Evolutionary conservation across 768 basidiomycete species (phyloP).

Genomic region (Serendipita vermifera): DNA sequence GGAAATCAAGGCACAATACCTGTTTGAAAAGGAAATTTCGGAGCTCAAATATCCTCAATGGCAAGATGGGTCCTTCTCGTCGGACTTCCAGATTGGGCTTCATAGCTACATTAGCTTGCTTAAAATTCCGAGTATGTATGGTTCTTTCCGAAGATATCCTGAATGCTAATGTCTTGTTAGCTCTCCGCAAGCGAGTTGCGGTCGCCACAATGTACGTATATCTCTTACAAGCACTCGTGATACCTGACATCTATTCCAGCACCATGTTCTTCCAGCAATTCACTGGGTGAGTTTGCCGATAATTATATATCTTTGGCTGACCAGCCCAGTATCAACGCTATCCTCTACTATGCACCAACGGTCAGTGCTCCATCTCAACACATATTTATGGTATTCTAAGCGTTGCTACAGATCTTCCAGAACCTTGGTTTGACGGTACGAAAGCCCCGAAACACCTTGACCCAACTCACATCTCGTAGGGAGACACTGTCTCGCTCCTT

Average conservation of each 20-base stretch:
- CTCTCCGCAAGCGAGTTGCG: conserved; percentile 47
- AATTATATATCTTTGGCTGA: conserved; percentile 12
- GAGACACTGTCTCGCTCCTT: conserved; percentile 44
- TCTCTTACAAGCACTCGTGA: not conserved
- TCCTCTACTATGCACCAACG: conserved; percentile 60
- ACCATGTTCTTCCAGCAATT: conserved; percentile 77
- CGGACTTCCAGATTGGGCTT: conserved; percentile 49
- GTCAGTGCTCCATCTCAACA: not conserved
- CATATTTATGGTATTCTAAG: not conserved
- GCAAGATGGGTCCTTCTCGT: conserved; percentile 46
- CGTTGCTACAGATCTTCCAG: conserved; percentile 38
- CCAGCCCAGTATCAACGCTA: conserved; percentile 27
- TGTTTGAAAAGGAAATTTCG: conserved; percentile 58
- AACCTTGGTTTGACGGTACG: conserved; percentile 34
- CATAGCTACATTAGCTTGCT: conserved; percentile 51
- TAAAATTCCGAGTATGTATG: conserved; percentile 30
- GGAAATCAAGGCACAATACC: conserved; percentile 59
- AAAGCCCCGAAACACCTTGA: not conserved
- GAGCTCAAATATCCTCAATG: conserved; percentile 44
- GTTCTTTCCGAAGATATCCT: not conserved
- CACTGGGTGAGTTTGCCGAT: conserved; percentile 36
- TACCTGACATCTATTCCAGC: conserved; percentile 21
- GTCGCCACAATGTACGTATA: conserved; percentile 41
- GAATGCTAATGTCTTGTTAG: conserved; percentile 21
- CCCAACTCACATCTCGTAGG: conserved; percentile 22